Conservation (phyloP, 208 protist genomes). For the Leishmania aethiopica region DNA sequence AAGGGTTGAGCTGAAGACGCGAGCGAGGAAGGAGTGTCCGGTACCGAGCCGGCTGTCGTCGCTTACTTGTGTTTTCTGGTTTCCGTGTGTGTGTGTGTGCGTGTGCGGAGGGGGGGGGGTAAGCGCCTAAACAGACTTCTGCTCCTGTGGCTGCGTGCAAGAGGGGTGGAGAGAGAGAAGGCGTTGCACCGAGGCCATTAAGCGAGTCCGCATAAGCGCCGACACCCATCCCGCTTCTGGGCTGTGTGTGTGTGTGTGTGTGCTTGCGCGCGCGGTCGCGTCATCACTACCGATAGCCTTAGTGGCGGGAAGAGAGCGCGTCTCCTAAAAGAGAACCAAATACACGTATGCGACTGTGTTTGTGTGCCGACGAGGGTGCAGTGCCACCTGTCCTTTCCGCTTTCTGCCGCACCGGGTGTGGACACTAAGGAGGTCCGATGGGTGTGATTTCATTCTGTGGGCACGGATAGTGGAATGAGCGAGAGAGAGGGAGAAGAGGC, state of each 20-base stretch:
- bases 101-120: no score
- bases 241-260: not conserved
- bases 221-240: not conserved
- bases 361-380: not conserved
- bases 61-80: not conserved
- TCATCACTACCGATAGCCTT: not conserved
- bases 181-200: not conserved
- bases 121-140: not conserved
- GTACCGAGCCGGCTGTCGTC: not conserved
- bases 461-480: not conserved
- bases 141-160: not conserved
- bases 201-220: not conserved
- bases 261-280: not conserved
- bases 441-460: not conserved
- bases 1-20: not conserved
- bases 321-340: not conserved
- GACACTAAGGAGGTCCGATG: not conserved
- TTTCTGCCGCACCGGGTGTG: not conserved
- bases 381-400: not conserved
- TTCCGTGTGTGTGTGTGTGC: no score
- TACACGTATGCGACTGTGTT: not conserved
- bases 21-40: not conserved
- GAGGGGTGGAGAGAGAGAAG: not conserved
- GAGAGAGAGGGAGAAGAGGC: not conserved
- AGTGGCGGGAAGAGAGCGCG: not conserved